Evolutionary conservation across 257 asterid species (phyloP).

Genomic region (Jacaranda copaia): DNA sequence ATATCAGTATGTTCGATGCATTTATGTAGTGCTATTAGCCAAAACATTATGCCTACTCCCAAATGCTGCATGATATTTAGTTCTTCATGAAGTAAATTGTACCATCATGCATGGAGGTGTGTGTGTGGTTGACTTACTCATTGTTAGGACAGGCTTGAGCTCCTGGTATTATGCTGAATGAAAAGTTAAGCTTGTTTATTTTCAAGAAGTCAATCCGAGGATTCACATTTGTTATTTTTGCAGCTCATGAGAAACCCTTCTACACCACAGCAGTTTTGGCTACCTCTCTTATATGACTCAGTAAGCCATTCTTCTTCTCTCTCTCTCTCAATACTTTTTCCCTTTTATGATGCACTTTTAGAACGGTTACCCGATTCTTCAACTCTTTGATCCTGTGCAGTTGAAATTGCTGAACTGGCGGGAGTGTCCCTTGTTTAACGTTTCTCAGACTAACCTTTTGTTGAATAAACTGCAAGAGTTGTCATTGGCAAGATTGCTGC

Average conservation of each 20-base stretch:
- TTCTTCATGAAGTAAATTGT: conserved; percentile 16
- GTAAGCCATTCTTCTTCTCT: conserved; percentile 48
- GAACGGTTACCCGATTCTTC: conserved; percentile 6
- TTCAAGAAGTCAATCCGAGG: conserved; percentile 7
- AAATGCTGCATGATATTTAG: too few relatives aligned
- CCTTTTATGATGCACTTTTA: neutral
- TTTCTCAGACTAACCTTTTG: conserved; percentile 73
- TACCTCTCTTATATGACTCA: conserved; percentile 84
- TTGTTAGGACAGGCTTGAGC: neutral
- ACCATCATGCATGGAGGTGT: neutral
- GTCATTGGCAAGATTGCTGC: conserved; percentile 78
- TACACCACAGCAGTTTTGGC: conserved; percentile 91
- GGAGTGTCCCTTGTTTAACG: conserved; percentile 70
- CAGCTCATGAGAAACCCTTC: conserved; percentile 97
- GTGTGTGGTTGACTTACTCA: neutral
- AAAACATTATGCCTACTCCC: neutral
- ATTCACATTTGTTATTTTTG: conserved; percentile 27
- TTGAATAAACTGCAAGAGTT: conserved; percentile 88
- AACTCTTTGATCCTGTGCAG: conserved; percentile 50
- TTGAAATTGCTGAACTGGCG: conserved; percentile 80
- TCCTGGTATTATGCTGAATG: neutral
- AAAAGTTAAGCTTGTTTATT: conserved; percentile 7
- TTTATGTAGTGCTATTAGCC: conserved; percentile 31
- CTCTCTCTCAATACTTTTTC: neutral
- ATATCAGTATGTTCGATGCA: conserved; percentile 62